Base-by-base conservation (phyloP, 805 yeast genomes). In the Kockiozyma suomiensis region DNA sequence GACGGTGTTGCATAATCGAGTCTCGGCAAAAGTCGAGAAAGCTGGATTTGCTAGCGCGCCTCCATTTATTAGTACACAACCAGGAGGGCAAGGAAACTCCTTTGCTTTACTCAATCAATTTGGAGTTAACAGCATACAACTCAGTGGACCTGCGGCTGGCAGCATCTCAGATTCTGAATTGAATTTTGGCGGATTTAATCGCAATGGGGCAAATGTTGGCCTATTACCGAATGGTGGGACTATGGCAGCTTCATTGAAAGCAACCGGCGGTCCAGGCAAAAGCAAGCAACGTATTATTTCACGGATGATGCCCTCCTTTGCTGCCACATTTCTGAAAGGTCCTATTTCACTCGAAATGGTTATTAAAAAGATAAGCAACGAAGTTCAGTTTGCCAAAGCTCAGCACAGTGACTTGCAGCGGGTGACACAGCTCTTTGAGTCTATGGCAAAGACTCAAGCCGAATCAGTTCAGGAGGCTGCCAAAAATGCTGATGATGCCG, bases 1-100 rank as follows among this genome's bases (percentile, higher is more conserved):
- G 61, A 80, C 82, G 58, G 82, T 85, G 65, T 82, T 85, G 45
- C 98, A 94, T 74, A 84, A 90, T 69, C 91, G 90, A 71, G 94
- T 94, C 54, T 84, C 92, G 58, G 94, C 97, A 33, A 78, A 80
- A 54, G 87, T 94, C 15, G 96, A 89, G 50, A 86, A 86, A 60
- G 83, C 92, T 3, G 65, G 67, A 17, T 49, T 56, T 48, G 51
- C 53, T 15, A 40, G 40, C 28, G 12, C 55, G 8, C 54, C 50
- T 26, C 50, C 56, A 21, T 19, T 37, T 12, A 8, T 46, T 4
- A 30, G 6, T 23, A 3, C 38, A 40, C 48, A 35, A 21, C 25
- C 13, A n/a, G 37, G 40, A 17, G 43, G 43, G 10, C 13, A 25
- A 35, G 37, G 33, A 4, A 3, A 1, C 17, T 25, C 49, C n/a